Percentiles rank a stretch among this genome's conserved stretches.
Evolutionary conservation across 2,329 filamentous ascomycete genomes (phyloP).

Genomic region (Nemania bipapillata): DNA sequence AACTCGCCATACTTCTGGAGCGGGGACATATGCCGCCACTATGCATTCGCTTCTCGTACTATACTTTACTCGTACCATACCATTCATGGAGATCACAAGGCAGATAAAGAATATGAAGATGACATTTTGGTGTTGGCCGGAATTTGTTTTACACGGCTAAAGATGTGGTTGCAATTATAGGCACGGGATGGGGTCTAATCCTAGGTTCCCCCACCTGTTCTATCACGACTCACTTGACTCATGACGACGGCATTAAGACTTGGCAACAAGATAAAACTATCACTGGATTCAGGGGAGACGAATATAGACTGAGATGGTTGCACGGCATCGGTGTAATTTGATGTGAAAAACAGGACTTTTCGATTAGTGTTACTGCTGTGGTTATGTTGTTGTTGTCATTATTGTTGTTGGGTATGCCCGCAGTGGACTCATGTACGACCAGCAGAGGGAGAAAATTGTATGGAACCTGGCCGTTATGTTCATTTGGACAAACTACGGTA

Average conservation of each 20-base stretch:
- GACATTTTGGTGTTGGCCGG: conserved; percentile 47
- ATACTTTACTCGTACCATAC: conserved; percentile 46
- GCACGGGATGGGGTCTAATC: conserved; percentile 43
- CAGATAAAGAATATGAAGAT: conserved; percentile 46
- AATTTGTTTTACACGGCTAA: conserved; percentile 44
- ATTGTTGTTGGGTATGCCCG: conserved; percentile 34
- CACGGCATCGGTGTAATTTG: conserved; percentile 51
- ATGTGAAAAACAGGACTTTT: conserved; percentile 43
- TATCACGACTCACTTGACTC: conserved; percentile 48
- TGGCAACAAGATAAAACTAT: conserved; percentile 50
- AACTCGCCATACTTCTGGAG: conserved; percentile 13
- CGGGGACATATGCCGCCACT: conserved; percentile 21
- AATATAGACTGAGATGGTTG: conserved; percentile 49
- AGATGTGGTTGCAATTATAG: conserved; percentile 40
- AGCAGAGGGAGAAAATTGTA: conserved; percentile 35
- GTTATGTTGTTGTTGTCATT: too few relatives aligned
- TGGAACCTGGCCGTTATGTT: conserved; percentile 33
- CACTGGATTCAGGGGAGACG: conserved; percentile 45
- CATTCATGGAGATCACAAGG: conserved; percentile 37
- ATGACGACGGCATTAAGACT: conserved; percentile 50
- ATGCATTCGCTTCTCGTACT: conserved; percentile 49
- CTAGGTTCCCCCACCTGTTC: conserved; percentile 32
- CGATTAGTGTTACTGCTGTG: conserved; percentile 34
- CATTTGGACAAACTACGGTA: conserved; percentile 29
- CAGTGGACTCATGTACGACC: conserved; percentile 36